These are phyloP conservation scores for Nymphaea colorata DNA, from an alignment of 164 flowering plant species.

Conservation along the genomic window DNA sequence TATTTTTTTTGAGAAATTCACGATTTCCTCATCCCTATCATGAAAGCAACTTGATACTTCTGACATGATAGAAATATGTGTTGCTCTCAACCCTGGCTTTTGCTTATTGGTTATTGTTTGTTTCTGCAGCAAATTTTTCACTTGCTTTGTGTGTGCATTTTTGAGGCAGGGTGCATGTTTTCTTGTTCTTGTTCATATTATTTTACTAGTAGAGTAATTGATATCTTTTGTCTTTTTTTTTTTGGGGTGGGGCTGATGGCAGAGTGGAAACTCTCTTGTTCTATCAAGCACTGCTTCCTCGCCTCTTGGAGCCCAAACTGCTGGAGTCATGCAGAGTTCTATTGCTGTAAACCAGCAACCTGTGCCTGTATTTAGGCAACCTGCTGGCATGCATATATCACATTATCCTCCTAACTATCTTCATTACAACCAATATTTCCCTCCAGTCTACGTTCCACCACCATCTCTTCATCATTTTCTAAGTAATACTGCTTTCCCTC, in stretches of 20 bases:
- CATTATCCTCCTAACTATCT: conserved; percentile 69
- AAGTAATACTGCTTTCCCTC: conserved; percentile 63
- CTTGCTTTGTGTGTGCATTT: too few species aligned
- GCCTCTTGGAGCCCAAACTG: conserved; percentile 55
- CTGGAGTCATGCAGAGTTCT: conserved; percentile 71
- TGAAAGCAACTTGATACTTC: too few species aligned
- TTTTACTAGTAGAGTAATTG: not conserved
- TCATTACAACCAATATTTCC: conserved; percentile 58
- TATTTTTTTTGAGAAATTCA: too few species aligned
- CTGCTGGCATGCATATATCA: conserved; percentile 56
- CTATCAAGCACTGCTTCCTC: conserved; percentile 49
- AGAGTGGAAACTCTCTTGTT: conserved; percentile 58
- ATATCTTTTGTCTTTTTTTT: not conserved
- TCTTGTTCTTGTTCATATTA: not conserved
- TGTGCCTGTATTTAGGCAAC: conserved; percentile 67
- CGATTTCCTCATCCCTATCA: too few species aligned
- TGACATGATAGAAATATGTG: too few species aligned
- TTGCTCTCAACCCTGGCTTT: too few species aligned
- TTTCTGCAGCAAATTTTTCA: too few species aligned
- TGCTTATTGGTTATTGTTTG: too few species aligned
- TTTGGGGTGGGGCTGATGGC: conserved; percentile 6
- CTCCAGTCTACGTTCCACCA: conserved; percentile 69
- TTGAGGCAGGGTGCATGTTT: too few species aligned
- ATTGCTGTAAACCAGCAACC: conserved; percentile 64
- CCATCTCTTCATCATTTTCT: conserved; percentile 69